Evolutionary conservation across 495 filamentous ascomycete species (phyloP), one percentile per base, ranked within the genome.

Genomic region (Talaromyces stipitatus): DNA sequence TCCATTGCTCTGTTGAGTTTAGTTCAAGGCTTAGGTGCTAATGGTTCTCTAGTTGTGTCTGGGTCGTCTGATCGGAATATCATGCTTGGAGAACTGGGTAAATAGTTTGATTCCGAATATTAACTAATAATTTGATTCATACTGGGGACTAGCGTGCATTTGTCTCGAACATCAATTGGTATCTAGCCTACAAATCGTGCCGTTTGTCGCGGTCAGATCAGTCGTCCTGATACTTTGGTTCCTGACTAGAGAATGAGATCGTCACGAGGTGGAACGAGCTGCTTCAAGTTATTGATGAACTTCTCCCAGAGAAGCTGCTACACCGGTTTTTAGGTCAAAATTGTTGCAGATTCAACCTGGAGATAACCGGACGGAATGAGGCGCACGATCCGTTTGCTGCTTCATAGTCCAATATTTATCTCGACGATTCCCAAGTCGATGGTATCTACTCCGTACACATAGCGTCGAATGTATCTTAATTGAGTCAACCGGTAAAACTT

Each of bases 1-100:
- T 10, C 8, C 45, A n/a, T 9, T 1, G 29, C 1, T n/a, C 22
- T 27, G 6, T 41, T 32, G 26, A 12, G 46, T 57, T 54, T 8
- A 18, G 20, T 24, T 56, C 8, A 58, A 22, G 43, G 16, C 18
- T 23, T n/a, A n/a, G 43, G 61, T 46, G 60, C 45, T 45, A 6
- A 26, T 50, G 22, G 73, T 60, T 48, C n/a, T 61, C 56, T 64
- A 92, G 91, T 95, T 68, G 79, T 95, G 36, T 92, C 91, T 48
- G 89, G 82, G 32, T 94, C 90, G 14, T 92, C 91, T 12, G 91
- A 96, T 72, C 81, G 86, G 20, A 89, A 78, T 43, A 75, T 94
- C 60, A 77, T 94, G 58, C 75, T 95, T 16, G 90, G 90, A 30
- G 90, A 95, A 68, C 71, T 94, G 18, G 81, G 79, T 45, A 83